Percentiles rank a stretch among this genome's conserved stretches.
These are phyloP conservation scores for Botrytis elliptica DNA, from an alignment of 2,329 filamentous ascomycete species.

Conservation along the genomic window DNA sequence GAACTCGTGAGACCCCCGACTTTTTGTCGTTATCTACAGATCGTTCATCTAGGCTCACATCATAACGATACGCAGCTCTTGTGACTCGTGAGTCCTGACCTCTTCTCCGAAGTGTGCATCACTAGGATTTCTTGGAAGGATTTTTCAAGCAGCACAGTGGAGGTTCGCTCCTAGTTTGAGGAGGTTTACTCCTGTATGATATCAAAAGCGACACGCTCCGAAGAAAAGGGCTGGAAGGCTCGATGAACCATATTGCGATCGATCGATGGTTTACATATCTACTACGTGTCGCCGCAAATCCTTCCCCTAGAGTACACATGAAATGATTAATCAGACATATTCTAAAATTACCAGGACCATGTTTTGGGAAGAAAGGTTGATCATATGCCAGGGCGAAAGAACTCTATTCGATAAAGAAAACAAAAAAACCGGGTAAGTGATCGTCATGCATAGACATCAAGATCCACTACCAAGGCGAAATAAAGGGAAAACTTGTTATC, in stretches of 20 bases:
- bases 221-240: neutral
- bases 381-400: neutral
- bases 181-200: neutral
- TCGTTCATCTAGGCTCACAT: neutral
- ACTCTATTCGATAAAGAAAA: neutral
- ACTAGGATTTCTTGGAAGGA: neutral
- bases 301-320: neutral
- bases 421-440: neutral
- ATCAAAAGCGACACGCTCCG: neutral
- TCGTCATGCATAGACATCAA: neutral
- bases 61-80: neutral
- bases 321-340: neutral
- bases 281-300: conserved; percentile 4
- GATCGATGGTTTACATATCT: neutral
- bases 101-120: neutral
- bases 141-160: neutral
- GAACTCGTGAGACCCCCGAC: neutral
- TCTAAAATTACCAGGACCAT: conserved; percentile 5
- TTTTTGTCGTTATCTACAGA: neutral
- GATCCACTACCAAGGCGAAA: conserved; percentile 5
- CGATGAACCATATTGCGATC: conserved; percentile 1
- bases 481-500: conserved; percentile 13
- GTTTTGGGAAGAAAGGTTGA: neutral
- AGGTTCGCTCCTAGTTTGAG: neutral
- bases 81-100: neutral